phyloP scores from a whole-genome alignment of 768 basidiomycete genomes.

The Pleurotus giganteus region DNA sequence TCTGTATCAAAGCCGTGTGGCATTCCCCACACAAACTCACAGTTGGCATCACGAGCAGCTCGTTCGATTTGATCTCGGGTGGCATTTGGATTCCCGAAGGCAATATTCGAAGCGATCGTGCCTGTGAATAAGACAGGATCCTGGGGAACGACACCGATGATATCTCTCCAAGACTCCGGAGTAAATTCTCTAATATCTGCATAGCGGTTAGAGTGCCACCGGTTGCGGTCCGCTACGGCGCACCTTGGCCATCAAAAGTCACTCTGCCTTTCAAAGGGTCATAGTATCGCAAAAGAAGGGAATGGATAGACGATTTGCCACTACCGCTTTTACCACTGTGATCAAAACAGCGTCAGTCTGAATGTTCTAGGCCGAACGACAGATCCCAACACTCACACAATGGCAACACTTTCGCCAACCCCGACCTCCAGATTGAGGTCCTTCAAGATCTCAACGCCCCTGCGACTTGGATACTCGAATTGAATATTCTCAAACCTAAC shows the following conservation, averaged over 20 bases:
- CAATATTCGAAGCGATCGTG: conserved; percentile 93
- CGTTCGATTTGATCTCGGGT: conserved; percentile 83
- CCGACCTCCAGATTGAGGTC: conserved; percentile 79
- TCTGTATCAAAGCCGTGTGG: conserved; percentile 92
- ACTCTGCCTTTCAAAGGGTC: conserved; percentile 83
- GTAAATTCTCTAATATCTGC: conserved; percentile 86
- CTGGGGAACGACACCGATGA: conserved; percentile 94
- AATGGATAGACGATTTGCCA: conserved; percentile 91
- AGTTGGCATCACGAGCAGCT: conserved; percentile 89
- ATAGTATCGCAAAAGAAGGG: conserved; percentile 84
- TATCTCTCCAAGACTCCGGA: conserved; percentile 79
- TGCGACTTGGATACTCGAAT: conserved; percentile 90
- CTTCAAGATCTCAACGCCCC: conserved; percentile 76
- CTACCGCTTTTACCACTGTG: conserved; percentile 86
- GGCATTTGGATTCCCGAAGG: conserved; percentile 75
- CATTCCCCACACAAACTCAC: conserved; percentile 94
- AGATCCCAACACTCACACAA: conserved; percentile 65
- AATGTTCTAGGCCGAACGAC: conserved; percentile 1
- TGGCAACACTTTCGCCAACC: conserved; percentile 85
- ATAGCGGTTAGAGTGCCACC: not conserved
- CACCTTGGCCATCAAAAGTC: conserved; percentile 72
- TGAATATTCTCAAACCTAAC: conserved; percentile 81
- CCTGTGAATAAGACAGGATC: conserved; percentile 90
- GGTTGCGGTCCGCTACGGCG: not conserved
- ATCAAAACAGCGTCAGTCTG: conserved; percentile 5